Percentiles rank a stretch among this genome's conserved stretches.
Conservation (phyloP, 2,329 filamentous ascomycete species). For the Trichoderma semiorbis region DNA sequence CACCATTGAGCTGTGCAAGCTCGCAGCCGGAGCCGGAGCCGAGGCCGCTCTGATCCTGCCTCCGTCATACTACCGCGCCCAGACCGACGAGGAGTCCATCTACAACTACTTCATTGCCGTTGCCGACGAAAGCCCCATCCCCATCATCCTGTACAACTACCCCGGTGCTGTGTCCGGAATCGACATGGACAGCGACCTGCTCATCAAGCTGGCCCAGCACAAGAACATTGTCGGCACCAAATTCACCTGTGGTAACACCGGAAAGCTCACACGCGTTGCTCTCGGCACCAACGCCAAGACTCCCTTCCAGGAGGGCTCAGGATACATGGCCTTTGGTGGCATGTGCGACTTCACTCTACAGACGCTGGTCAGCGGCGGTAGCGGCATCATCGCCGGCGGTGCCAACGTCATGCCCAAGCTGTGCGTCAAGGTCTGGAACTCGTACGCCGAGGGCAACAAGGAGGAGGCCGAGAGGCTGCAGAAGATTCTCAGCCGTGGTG, state of each 20-base stretch:
- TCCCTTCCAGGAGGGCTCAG: slow-evolving; percentile 53
- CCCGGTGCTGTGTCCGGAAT: slow-evolving; percentile 82
- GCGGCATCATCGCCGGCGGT: slow-evolving; percentile 79
- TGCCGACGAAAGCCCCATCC: slow-evolving; percentile 70
- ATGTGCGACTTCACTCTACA: slow-evolving; percentile 86
- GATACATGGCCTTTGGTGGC: slow-evolving; percentile 83
- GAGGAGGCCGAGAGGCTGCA: slow-evolving; percentile 74
- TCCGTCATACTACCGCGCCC: slow-evolving; percentile 77
- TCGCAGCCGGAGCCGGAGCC: slow-evolving; percentile 65
- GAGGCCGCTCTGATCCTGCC: slow-evolving; percentile 79
- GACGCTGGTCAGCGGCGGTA: slow-evolving; percentile 73
- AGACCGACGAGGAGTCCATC: slow-evolving; percentile 70
- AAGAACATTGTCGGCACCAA: slow-evolving; percentile 85
- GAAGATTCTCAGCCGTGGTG: slow-evolving; percentile 71
- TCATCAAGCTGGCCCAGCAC: slow-evolving; percentile 75
- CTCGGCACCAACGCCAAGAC: slow-evolving; percentile 68
- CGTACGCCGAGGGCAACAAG: slow-evolving; percentile 68
- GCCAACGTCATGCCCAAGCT: slow-evolving; percentile 84
- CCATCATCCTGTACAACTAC: slow-evolving; percentile 88
- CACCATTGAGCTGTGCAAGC: slow-evolving; percentile 70
- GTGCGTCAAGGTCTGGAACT: slow-evolving; percentile 73
- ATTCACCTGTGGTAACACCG: slow-evolving; percentile 88
- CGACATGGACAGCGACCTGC: slow-evolving; percentile 84
- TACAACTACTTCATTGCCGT: slow-evolving; percentile 71
- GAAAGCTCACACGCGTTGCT: slow-evolving; percentile 82